Percentiles rank a stretch among this genome's conserved stretches.
Evolutionary conservation across 345 rosid genomes (phyloP).

Genomic region (Eucalyptus rudis): DNA sequence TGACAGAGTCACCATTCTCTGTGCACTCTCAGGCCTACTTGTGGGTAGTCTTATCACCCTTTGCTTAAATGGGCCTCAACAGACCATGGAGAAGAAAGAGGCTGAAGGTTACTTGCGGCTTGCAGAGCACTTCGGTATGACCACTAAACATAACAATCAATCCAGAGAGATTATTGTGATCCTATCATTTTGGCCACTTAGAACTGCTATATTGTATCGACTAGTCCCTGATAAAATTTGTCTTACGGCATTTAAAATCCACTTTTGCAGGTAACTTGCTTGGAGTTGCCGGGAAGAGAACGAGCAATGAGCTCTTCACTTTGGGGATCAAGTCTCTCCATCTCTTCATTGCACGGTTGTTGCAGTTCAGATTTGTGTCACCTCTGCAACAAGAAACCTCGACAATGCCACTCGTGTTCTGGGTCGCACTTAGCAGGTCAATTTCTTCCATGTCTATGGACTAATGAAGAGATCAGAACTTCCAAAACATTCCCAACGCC

Average conservation of each 20-base stretch:
- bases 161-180: not conserved
- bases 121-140: not conserved
- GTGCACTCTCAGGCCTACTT: not conserved
- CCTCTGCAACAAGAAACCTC: not conserved
- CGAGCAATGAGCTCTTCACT: not conserved
- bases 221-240: not conserved
- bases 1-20: not conserved
- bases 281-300: not conserved
- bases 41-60: not conserved
- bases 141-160: not conserved
- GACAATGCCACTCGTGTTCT: not conserved
- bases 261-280: conserved; percentile 1
- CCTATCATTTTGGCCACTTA: not conserved
- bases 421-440: conserved; percentile 10
- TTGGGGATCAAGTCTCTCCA: conserved; percentile 5
- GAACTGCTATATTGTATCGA: not conserved
- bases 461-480: not conserved
- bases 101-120: not conserved
- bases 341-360: conserved; percentile 6
- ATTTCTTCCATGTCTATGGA: conserved; percentile 6
- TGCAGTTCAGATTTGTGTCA: conserved; percentile 2
- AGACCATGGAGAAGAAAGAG: not conserved
- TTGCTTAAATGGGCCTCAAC: not conserved
- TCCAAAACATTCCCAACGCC: not conserved
- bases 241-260: not conserved